These are phyloP conservation scores for Tylopilus vinaceipallidus DNA, from an alignment of 768 basidiomycete species.

Conservation along the genomic window DNA sequence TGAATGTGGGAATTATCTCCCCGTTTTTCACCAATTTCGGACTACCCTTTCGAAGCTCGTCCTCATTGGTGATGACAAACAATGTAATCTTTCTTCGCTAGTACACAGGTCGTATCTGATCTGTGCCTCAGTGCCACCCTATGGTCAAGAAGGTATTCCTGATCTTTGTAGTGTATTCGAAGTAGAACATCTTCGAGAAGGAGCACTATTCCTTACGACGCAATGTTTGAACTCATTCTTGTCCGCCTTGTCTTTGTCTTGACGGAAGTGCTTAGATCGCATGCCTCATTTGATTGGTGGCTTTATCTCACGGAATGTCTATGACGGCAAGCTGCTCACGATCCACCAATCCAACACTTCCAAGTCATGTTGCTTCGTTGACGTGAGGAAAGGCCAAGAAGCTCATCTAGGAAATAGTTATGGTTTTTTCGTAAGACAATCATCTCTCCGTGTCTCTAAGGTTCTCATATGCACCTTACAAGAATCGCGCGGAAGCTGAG, in stretches of 20 bases:
- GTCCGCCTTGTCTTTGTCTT: background rate
- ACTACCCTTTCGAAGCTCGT: too few species aligned
- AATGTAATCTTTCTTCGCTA: too few species aligned
- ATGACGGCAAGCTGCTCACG: constrained; percentile 57
- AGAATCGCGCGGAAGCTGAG: constrained; percentile 61
- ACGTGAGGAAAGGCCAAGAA: constrained; percentile 36
- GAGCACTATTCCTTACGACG: constrained; percentile 56
- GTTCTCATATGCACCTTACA: constrained; percentile 3
- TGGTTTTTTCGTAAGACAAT: constrained; percentile 36
- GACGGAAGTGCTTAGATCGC: constrained; percentile 49
- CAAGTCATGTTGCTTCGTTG: constrained; percentile 38
- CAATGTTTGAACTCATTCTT: constrained; percentile 55
- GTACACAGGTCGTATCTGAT: background rate
- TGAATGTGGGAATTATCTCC: too few species aligned
- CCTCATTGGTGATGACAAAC: too few species aligned
- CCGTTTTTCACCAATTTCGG: too few species aligned
- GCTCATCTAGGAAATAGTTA: constrained; percentile 11
- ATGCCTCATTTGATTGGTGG: constrained; percentile 76
- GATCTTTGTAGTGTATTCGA: constrained; percentile 76
- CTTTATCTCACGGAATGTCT: constrained; percentile 67
- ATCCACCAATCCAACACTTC: constrained; percentile 42
- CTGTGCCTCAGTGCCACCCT: constrained; percentile 65
- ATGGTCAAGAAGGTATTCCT: constrained; percentile 66
- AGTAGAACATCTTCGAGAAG: constrained; percentile 49
- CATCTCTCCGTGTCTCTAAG: background rate